These are phyloP conservation scores for Graphilbum ipis-grandicollis DNA, from an alignment of 2,329 filamentous ascomycete species.

Conservation along the genomic window DNA sequence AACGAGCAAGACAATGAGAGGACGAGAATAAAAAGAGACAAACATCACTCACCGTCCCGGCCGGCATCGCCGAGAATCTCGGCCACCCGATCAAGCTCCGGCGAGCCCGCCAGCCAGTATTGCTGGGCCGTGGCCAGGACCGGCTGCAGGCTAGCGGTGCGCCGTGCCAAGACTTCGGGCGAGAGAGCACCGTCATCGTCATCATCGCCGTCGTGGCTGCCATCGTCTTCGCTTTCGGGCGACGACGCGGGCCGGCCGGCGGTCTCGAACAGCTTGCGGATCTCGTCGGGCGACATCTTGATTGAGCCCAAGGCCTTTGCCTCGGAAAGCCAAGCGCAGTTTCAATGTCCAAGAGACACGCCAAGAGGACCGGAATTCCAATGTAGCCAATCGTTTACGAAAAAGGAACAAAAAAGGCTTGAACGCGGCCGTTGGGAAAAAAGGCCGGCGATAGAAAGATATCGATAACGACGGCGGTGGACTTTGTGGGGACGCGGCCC, in stretches of 20 bases:
- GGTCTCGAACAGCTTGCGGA: slow-evolving; percentile 5
- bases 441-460: no score
- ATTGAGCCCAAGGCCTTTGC: neutral
- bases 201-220: no score
- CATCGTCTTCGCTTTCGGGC: neutral
- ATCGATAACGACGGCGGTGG: no score
- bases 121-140: slow-evolving; percentile 22
- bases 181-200: neutral
- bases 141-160: slow-evolving; percentile 14
- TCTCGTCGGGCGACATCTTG: slow-evolving; percentile 5
- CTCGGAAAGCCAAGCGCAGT: no score
- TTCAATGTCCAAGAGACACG: no score
- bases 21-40: neutral
- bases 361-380: no score
- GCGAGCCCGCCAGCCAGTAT: slow-evolving; percentile 21
- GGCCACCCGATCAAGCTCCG: slow-evolving; percentile 26
- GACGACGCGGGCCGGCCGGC: neutral
- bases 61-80: slow-evolving; percentile 38
- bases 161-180: slow-evolving; percentile 7
- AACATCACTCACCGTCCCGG: slow-evolving; percentile 29
- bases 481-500: no score
- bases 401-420: no score
- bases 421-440: no score
- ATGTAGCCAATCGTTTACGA: no score
- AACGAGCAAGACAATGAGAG: no score